phyloP scores from a whole-genome alignment of 2,329 filamentous ascomycete genomes.

The Ciborinia camelliae region DNA sequence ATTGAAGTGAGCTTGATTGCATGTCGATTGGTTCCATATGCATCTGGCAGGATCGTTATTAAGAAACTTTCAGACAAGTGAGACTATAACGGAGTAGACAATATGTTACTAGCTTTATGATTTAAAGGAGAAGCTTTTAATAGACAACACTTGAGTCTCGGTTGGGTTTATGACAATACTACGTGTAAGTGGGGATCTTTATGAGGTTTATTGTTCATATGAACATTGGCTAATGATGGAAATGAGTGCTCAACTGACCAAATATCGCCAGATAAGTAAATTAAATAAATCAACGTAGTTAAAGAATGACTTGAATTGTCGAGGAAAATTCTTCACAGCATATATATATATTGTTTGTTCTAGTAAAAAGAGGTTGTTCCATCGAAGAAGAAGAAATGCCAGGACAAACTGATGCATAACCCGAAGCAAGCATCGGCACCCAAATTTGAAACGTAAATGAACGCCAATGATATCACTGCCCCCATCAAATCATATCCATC shows the following conservation, averaged over 20 bases:
- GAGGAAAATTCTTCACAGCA: too few species aligned
- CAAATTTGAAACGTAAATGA: neutral
- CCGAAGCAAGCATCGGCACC: neutral
- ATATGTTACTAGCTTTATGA: too few species aligned
- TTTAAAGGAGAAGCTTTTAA: too few species aligned
- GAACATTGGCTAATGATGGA: neutral
- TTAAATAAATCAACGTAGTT: neutral
- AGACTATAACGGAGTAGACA: too few species aligned
- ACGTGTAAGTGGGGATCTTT: too few species aligned
- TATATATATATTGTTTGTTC: neutral
- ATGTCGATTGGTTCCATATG: too few species aligned
- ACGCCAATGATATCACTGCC: neutral
- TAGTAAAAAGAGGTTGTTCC: neutral
- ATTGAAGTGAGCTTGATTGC: too few species aligned
- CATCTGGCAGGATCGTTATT: too few species aligned
- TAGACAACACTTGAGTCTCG: too few species aligned
- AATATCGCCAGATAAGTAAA: too few species aligned
- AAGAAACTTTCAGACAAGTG: too few species aligned
- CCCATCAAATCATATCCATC: neutral
- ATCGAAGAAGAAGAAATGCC: neutral
- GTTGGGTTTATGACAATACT: too few species aligned
- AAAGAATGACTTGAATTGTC: neutral
- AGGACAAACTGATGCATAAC: neutral
- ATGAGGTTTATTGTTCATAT: neutral
- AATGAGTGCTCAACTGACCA: neutral